phyloP scores from a whole-genome alignment of 2,329 filamentous ascomycete species.

The Sphaceloma murrayae region DNA sequence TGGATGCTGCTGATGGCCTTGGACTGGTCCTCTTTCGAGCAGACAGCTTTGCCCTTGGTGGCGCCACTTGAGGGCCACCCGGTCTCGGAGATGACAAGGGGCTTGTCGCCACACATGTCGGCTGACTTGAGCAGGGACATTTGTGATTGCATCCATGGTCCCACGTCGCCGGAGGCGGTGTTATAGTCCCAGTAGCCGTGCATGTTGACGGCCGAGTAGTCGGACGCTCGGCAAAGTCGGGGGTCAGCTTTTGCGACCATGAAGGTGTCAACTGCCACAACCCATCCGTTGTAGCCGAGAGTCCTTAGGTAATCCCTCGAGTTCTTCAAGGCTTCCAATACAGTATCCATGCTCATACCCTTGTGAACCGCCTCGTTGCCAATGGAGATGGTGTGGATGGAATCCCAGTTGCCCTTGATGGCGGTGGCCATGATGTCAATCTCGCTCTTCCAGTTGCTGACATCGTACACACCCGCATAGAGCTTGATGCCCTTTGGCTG shows the following conservation, averaged over 20 bases:
- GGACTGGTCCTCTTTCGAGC: constrained; percentile 56
- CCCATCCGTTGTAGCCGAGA: constrained; percentile 56
- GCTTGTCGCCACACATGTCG: constrained; percentile 42
- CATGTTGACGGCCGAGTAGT: constrained; percentile 72
- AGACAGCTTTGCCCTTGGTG: constrained; percentile 58
- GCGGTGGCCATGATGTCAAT: constrained; percentile 52
- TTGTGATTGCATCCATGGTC: constrained; percentile 56
- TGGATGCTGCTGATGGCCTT: constrained; percentile 57
- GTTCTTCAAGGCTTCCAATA: constrained; percentile 49
- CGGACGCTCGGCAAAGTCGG: constrained; percentile 60
- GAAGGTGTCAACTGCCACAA: constrained; percentile 76
- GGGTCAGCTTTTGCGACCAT: constrained; percentile 59
- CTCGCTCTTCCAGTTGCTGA: constrained; percentile 41
- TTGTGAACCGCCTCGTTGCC: constrained; percentile 74
- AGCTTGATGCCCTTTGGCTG: constrained; percentile 57
- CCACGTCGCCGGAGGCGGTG: constrained; percentile 51
- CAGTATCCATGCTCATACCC: constrained; percentile 43
- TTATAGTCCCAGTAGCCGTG: constrained; percentile 74
- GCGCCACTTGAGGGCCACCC: constrained; percentile 70
- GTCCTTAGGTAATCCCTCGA: constrained; percentile 50
- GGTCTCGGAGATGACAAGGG: constrained; percentile 67
- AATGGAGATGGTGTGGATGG: constrained; percentile 61
- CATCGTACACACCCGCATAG: constrained; percentile 64
- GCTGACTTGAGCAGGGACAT: constrained; percentile 30
- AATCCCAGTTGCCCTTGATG: constrained; percentile 55